Evolutionary conservation across 495 filamentous ascomycete species (phyloP), one percentile per base, ranked within the genome.

Genomic region (Talaromyces wortmannii): DNA sequence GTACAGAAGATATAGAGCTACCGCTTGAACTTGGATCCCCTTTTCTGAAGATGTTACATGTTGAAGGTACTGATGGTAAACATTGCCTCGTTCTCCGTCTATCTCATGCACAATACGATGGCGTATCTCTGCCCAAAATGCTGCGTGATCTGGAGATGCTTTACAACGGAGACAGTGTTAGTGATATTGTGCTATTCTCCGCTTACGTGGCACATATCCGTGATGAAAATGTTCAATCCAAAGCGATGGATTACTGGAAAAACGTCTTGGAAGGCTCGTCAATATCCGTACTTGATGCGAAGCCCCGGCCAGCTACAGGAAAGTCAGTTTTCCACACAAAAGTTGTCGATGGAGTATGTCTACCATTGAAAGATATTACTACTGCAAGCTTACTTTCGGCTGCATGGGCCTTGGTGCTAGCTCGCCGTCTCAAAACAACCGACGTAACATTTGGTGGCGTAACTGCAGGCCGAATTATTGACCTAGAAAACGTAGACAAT

Each of bases 101-200:
- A 0, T 87, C 84, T 0, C 85, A 88, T 59, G 82, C 85, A 1
- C 84, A 84, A 48, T 88, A 88, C 61, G 85, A 88, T 55, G 85
- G 82, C 30, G 73, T 86, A 3, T 87, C 78, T 45, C 76, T 89
- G 0, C 82, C 84, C 3, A 67, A 66, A 7, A 65, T 87, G 0
- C 73, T 86, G 7, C 58, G 68, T 13, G 76, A 84, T 11, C 65
- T 80, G 7, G 65, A 75, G 31, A 64, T 62, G 0, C 57, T 74
- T 2, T 84, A 82, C 66, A 52, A 56, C 2, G 71, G 72, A 29
- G 48, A 61, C 4, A 50, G 52, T 0, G 55, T 77, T 6, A 47
- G 63, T 0, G 50, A 60, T 15, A 62, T 67, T n/a, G 61, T 65
- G 30, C 78, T 81, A 6, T 86, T 84, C 60, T 78, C 80, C 0